Conservation (phyloP, 208 protist species). For the Porcisia hertigi region DNA sequence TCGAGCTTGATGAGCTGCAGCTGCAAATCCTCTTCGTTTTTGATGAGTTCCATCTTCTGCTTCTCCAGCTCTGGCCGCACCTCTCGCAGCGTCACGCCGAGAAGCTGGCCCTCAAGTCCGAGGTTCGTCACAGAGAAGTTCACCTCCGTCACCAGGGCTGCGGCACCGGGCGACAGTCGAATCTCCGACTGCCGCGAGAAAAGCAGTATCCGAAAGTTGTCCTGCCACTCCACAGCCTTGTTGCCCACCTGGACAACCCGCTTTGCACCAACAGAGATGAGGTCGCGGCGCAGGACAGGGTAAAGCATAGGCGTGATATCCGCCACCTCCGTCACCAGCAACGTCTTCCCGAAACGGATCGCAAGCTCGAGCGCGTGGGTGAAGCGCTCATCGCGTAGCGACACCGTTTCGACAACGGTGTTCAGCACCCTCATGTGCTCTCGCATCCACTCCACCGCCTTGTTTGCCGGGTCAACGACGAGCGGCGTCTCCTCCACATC, state of each 20-base stretch:
- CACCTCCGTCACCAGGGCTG: conserved; percentile 91
- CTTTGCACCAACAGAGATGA: conserved; percentile 90
- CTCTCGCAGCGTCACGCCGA: conserved; percentile 94
- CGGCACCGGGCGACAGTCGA: conserved; percentile 85
- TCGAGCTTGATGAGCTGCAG: conserved; percentile 94
- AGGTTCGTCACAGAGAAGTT: conserved; percentile 97
- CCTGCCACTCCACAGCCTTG: conserved; percentile 96
- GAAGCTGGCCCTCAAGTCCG: conserved; percentile 96
- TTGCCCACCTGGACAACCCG: conserved; percentile 95
- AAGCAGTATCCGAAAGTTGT: conserved; percentile 95
- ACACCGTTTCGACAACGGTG: conserved; percentile 82
- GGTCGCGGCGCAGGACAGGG: conserved; percentile 94
- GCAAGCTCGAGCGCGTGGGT: conserved; percentile 95
- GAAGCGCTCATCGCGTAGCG: conserved; percentile 94
- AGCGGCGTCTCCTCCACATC: conserved; percentile 88
- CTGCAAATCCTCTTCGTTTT: conserved; percentile 96
- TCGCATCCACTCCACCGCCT: conserved; percentile 93
- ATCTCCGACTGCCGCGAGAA: conserved; percentile 92
- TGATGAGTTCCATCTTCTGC: conserved; percentile 92
- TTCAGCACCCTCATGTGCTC: conserved; percentile 77
- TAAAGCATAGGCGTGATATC: conserved; percentile 94
- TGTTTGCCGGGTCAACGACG: conserved; percentile 96
- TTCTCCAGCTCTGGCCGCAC: conserved; percentile 97
- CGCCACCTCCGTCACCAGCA: conserved; percentile 96
- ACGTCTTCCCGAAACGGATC: conserved; percentile 98